Base-by-base conservation (phyloP, 1,284 basidiomycete genomes). In the Fomitiporia mediterranea region DNA sequence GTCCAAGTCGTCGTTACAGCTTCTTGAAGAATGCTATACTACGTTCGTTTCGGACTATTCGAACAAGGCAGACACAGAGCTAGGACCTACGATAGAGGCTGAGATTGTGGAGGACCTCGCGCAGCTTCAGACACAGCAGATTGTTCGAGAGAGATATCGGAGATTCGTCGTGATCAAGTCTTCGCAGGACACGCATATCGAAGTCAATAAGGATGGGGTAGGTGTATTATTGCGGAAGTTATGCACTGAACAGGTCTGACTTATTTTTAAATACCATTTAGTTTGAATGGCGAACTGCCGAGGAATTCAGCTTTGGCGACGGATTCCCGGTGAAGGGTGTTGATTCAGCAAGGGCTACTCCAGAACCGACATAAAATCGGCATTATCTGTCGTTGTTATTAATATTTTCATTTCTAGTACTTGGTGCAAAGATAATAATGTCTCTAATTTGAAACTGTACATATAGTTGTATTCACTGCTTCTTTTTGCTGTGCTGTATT, bases 141-240 rank as follows among this genome's bases (percentile, higher is more conserved):
- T 32, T 13, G 56, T 60, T 5, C 44, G 51, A 15, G 44, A 42
- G 23, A 56, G 32, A 8, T 58, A 61, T 50, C 44, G 61, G 19
- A 51, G 61, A 5, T 63, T 61, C 32, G 61, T 63, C n/a, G 59
- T 63, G 9, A 61, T 63, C 11, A 60, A 60, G 34, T 55, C 40
- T 11, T 30, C 28, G 52, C 55, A 40, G 53, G 60, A 55, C 17
- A 46, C 6, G 28, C 55, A 51, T 46, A 62, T 60, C 30, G 38
- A 27, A 7, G 44, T 15, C 11, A 21, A 56, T n/a, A 61, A 58
- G 28, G 61, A 60, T 39, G 54, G 53, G 53, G 61, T 63, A 48
- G 50, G 61, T 50, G n/a, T n/a, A n/a, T n/a, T n/a, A n/a, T n/a
- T n/a, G 23, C 17, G 32, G 27, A 47, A 8, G 23, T 17, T 2